phyloP scores from a whole-genome alignment of 2,329 filamentous ascomycete genomes.

The Mycosphaerella arachidis region DNA sequence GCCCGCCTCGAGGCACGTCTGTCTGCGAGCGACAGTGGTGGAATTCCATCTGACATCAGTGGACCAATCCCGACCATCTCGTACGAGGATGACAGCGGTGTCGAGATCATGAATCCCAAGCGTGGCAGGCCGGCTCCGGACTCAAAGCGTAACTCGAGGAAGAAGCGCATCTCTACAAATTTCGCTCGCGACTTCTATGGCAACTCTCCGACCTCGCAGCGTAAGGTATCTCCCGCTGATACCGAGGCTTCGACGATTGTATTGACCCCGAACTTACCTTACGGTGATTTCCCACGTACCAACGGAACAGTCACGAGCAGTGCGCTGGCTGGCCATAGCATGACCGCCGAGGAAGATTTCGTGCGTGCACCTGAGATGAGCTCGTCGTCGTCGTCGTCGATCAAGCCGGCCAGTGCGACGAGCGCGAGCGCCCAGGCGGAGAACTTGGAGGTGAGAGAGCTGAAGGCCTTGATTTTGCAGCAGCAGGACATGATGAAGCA shows the following conservation, averaged over 20 bases:
- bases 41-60: background rate
- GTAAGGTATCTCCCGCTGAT: background rate
- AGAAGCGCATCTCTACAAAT: constrained; percentile 18
- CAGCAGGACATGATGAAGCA: constrained; percentile 14
- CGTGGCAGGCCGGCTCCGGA: background rate
- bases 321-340: background rate
- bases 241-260: constrained; percentile 14
- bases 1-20: constrained; percentile 20
- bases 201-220: background rate
- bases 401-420: background rate
- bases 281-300: background rate
- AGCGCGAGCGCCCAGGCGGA: background rate
- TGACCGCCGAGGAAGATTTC: constrained; percentile 2
- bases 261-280: constrained; percentile 10
- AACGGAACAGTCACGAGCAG: background rate
- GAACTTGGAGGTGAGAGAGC: constrained; percentile 1
- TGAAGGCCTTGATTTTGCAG: constrained; percentile 9
- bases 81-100: background rate
- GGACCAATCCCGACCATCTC: constrained; percentile 1
- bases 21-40: constrained; percentile 7
- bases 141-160: background rate
- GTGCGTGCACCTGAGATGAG: background rate
- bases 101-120: constrained; percentile 6
- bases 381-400: background rate
- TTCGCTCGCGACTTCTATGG: constrained; percentile 25